Base-by-base conservation (phyloP, 2,329 filamentous ascomycete genomes). In the Colletotrichum sp. region DNA sequence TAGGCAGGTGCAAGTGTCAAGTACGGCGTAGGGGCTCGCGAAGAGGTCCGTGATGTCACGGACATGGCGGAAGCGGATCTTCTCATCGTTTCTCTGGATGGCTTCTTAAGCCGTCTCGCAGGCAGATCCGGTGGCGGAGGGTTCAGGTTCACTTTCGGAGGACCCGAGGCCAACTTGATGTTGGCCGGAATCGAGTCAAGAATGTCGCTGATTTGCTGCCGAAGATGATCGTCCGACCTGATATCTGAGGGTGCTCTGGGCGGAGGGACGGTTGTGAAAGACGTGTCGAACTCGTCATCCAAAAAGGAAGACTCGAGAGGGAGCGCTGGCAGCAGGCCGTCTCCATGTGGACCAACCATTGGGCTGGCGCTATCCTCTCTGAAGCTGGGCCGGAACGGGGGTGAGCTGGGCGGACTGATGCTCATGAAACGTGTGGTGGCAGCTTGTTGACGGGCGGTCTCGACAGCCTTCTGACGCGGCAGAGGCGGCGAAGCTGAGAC, bases 181-280 rank as follows among this genome's bases (percentile, higher is more conserved):
- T 93, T 93, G 36, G 93, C 93, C 3, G 95, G 95, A 77, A 98
- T 95, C 24, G 90, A 93, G 74, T 92, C 92, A 52, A 98, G 89
- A 72, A 98, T 94, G 68, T 94, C 92, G 81, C 92, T 94, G 65
- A 98, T 96, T 82, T 96, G 95, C 77, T 93, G 92, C 78, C 95
- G 94, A 16, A 98, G 88, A 72, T 95, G 91, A 78, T 95, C 93
- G 78, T 94, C 92, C 1, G 89, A 86, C 69, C 84, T 85, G 71
- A 85, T 85, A 6, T 83, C 79, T 65, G 83, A 84, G 78, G 80
- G 80, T 34, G 84, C 83, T 28, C 82, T 81, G 0, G 86, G 84
- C 71, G 81, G 86, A 52, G 80, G 79, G 2, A 85, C 81, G 57
- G 80, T 81, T 8, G 84, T 82, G 12, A 78, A 77, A 0, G 84